Evolutionary conservation across 108 stramenopile species (phyloP).

Genomic region (Cylindrotheca fusiformis): DNA sequence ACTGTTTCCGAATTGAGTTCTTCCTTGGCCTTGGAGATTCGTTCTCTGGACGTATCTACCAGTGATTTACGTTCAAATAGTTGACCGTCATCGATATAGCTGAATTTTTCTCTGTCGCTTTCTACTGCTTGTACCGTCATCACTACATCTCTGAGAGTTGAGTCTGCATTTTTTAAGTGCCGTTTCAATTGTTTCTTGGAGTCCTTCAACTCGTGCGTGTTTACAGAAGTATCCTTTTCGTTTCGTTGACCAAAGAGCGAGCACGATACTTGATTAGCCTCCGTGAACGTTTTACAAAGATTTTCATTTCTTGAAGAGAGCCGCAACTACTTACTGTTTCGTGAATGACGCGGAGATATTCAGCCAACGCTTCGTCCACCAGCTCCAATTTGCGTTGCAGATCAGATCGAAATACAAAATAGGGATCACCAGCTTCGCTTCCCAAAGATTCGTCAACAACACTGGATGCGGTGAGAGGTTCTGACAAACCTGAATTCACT

Average conservation of each 20-base stretch:
- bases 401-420: constrained; percentile 76
- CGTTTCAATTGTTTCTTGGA: constrained; percentile 77
- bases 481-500: constrained; percentile 33
- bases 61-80: constrained; percentile 55
- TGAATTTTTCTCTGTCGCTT: constrained; percentile 55
- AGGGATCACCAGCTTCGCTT: constrained; percentile 49
- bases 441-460: constrained; percentile 22
- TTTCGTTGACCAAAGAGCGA: neutral
- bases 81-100: constrained; percentile 60
- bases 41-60: constrained; percentile 49
- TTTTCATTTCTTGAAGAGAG: neutral
- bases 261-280: too few relatives aligned
- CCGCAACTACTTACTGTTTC: constrained; percentile 48
- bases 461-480: constrained; percentile 23
- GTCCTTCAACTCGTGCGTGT: constrained; percentile 63
- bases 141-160: constrained; percentile 64
- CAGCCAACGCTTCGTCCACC: constrained; percentile 56
- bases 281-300: too few relatives aligned
- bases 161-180: constrained; percentile 68
- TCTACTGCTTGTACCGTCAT: constrained; percentile 71
- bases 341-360: constrained; percentile 55
- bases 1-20: constrained; percentile 62
- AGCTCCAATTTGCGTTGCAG: constrained; percentile 54
- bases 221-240: constrained; percentile 67
- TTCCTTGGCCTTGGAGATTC: constrained; percentile 47